A percentile compares a stretch with the other conserved stretches of the same genome.
These are phyloP conservation scores for Chlamydomonas applanata DNA, from an alignment of 139 green algal genomes.

Conservation along the genomic window DNA sequence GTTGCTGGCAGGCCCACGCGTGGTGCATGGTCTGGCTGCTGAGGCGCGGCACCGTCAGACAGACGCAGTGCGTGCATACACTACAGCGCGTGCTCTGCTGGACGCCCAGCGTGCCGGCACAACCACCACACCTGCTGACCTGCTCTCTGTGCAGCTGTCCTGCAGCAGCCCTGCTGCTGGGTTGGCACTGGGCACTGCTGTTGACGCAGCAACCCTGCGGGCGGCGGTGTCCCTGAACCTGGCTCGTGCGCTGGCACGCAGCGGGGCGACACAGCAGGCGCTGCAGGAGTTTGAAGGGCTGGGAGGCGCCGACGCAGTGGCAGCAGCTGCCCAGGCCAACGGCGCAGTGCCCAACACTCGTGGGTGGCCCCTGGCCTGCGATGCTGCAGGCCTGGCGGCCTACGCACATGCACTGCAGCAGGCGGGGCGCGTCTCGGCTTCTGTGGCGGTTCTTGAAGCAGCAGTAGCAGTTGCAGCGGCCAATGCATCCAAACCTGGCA, in stretches of 20 bases:
- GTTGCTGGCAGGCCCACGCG: slow-evolving; percentile 53
- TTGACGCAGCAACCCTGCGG: neutral
- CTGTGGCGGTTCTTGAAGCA: slow-evolving; percentile 12
- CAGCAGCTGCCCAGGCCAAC: neutral
- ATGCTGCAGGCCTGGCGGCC: slow-evolving; percentile 14
- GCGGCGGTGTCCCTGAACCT: slow-evolving; percentile 29
- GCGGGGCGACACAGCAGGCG: slow-evolving; percentile 9
- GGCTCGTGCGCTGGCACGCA: slow-evolving; percentile 26
- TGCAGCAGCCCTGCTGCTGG: neutral
- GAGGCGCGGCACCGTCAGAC: slow-evolving; percentile 47
- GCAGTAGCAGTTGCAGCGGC: slow-evolving; percentile 4
- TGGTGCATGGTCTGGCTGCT: slow-evolving; percentile 41
- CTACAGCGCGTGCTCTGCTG: slow-evolving; percentile 31
- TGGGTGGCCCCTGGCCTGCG: slow-evolving; percentile 21
- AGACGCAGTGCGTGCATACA: slow-evolving; percentile 23
- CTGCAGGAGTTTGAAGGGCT: slow-evolving; percentile 19
- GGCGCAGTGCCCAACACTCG: slow-evolving; percentile 11
- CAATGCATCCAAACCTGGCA: neutral
- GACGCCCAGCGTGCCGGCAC: neutral
- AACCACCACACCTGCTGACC: too few relatives aligned
- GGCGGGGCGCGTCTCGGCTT: neutral
- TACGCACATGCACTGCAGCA: neutral
- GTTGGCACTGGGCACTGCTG: neutral
- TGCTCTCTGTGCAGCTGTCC: neutral
- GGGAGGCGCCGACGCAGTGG: neutral